Percentiles rank a stretch among this genome's conserved stretches.
Conservation (phyloP, 129 eudicot species). For the Helichrysum umbraculigerum region DNA sequence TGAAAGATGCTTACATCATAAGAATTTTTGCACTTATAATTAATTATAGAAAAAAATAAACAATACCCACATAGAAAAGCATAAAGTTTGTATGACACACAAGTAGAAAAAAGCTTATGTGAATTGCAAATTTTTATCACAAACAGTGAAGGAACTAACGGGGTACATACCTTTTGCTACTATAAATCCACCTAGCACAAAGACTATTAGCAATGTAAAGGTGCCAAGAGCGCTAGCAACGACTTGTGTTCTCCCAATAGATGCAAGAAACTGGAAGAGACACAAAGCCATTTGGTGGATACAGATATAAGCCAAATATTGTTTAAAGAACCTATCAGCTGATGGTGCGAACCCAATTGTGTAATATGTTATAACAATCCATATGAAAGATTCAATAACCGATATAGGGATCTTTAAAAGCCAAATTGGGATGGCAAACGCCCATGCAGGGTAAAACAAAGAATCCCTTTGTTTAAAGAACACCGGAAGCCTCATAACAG, state of each 20-base stretch:
- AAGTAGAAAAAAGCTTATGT: too few relatives aligned
- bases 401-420: constrained; percentile 65
- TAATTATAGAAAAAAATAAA: too few relatives aligned
- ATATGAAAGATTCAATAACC: constrained; percentile 57
- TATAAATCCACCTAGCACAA: constrained; percentile 79
- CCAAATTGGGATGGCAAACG: constrained; percentile 72
- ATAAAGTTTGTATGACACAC: too few relatives aligned
- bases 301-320: constrained; percentile 59
- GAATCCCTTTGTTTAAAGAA: constrained; percentile 75
- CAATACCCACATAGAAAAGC: too few relatives aligned
- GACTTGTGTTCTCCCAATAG: constrained; percentile 59
- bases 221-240: constrained; percentile 64
- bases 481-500: constrained; percentile 63
- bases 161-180: constrained; percentile 60
- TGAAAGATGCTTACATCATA: neutral
- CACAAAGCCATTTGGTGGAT: constrained; percentile 81
- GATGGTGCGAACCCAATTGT: constrained; percentile 80
- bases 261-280: constrained; percentile 61
- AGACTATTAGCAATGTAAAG: constrained; percentile 58
- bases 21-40: too few relatives aligned
- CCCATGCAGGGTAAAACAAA: constrained; percentile 82
- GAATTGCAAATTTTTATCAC: neutral
- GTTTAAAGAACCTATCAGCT: constrained; percentile 66
- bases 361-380: constrained; percentile 65
- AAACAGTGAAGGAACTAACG: neutral